Percentiles rank a stretch among this genome's conserved stretches.
Conservation (phyloP, 257 asterid species). For the Solanum acaule region DNA sequence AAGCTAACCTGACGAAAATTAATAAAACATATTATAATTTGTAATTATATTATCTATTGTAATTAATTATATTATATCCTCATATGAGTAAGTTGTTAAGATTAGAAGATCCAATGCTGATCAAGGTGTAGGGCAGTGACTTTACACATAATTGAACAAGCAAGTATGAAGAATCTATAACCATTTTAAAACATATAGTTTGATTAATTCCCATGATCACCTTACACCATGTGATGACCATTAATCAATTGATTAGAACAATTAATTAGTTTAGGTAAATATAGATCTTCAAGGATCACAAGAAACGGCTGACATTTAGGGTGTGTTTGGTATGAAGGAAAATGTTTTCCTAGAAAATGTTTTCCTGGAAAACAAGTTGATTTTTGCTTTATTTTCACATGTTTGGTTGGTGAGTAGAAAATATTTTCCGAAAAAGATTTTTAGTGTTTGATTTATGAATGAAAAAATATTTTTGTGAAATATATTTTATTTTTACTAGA, state of each 20-base stretch:
- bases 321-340: too few species aligned
- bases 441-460: too few species aligned
- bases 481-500: too few species aligned
- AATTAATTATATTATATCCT: too few species aligned
- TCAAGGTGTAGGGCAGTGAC: not conserved
- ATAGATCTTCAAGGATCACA: not conserved
- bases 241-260: not conserved
- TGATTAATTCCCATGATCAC: not conserved
- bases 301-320: not conserved
- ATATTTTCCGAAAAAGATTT: too few species aligned
- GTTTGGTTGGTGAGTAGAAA: too few species aligned
- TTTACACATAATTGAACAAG: not conserved
- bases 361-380: too few species aligned
- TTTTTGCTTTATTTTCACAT: too few species aligned
- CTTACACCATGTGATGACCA: not conserved
- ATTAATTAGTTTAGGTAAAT: not conserved
- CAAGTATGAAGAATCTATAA: not conserved
- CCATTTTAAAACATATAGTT: not conserved
- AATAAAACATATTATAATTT: not conserved
- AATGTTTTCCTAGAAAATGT: too few species aligned
- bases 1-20: not conserved
- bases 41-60: not conserved
- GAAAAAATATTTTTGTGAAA: too few species aligned
- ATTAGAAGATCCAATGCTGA: not conserved
- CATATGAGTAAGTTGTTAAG: not conserved